Evolutionary conservation across 1,139 yeast species (phyloP).

Genomic region (Pichia sp.): DNA sequence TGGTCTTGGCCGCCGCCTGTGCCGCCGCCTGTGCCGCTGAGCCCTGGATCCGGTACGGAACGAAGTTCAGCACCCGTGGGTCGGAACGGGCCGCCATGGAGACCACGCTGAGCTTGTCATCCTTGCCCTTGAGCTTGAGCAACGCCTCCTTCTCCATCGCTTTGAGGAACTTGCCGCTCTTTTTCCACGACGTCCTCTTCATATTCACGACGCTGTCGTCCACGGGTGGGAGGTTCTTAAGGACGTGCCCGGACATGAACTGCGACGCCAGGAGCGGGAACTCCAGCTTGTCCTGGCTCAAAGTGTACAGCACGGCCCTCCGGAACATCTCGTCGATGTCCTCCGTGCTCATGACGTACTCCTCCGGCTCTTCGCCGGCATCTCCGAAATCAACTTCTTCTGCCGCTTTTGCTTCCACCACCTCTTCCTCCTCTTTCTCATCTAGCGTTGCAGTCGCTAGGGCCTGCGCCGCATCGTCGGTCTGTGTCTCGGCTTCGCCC

Average conservation of each 20-base stretch:
- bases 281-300: slow-evolving; percentile 53
- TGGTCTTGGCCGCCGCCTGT: too few species aligned
- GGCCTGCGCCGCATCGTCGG: slow-evolving; percentile 5
- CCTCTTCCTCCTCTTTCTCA: background rate
- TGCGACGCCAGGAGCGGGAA: slow-evolving; percentile 66
- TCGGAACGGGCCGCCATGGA: slow-evolving; percentile 45
- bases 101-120: slow-evolving; percentile 62
- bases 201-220: slow-evolving; percentile 45
- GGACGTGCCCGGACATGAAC: slow-evolving; percentile 65
- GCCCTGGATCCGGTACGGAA: slow-evolving; percentile 49
- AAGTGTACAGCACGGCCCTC: slow-evolving; percentile 63
- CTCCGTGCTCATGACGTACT: slow-evolving; percentile 45
- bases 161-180: slow-evolving; percentile 77
- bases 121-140: slow-evolving; percentile 67
- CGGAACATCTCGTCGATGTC: slow-evolving; percentile 78
- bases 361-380: slow-evolving; percentile 22
- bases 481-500: slow-evolving; percentile 3
- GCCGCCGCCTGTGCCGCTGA: too few species aligned
- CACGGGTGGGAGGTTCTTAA: slow-evolving; percentile 63
- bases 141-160: slow-evolving; percentile 75
- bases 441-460: background rate
- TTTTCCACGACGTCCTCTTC: slow-evolving; percentile 86
- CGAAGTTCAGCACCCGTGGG: slow-evolving; percentile 53
- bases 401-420: slow-evolving; percentile 13
- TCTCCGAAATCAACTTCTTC: slow-evolving; percentile 13